Evolutionary conservation across 345 rosid species (phyloP).

Genomic region (Boechera stricta): DNA sequence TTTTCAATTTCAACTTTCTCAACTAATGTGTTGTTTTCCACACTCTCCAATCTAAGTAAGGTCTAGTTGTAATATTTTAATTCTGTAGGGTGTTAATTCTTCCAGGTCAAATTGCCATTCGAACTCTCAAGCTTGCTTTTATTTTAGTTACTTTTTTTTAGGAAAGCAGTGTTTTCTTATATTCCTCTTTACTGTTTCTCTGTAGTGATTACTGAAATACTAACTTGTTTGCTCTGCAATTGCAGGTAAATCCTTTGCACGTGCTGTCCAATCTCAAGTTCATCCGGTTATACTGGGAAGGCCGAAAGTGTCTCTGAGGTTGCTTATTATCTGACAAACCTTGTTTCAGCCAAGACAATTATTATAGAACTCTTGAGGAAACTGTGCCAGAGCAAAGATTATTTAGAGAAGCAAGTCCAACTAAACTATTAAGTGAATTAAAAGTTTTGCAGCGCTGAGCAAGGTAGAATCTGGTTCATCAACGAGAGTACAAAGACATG

Average conservation of each 20-base stretch:
- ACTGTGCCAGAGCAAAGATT: slow-evolving; percentile 45
- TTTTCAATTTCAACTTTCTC: slow-evolving; percentile 21
- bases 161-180: neutral
- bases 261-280: slow-evolving; percentile 69
- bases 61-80: neutral
- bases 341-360: slow-evolving; percentile 60
- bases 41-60: neutral
- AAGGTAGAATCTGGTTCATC: slow-evolving; percentile 39
- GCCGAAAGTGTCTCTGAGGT: slow-evolving; percentile 59
- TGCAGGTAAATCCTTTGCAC: slow-evolving; percentile 68
- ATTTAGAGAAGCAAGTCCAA: slow-evolving; percentile 42
- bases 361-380: slow-evolving; percentile 60
- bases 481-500: slow-evolving; percentile 23
- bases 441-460: slow-evolving; percentile 21
- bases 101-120: neutral
- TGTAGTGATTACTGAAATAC: neutral
- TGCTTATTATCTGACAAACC: slow-evolving; percentile 64
- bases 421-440: slow-evolving; percentile 19
- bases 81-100: neutral
- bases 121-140: slow-evolving; percentile 1
- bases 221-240: slow-evolving; percentile 27
- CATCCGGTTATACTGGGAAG: slow-evolving; percentile 61
- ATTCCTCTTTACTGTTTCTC: neutral
- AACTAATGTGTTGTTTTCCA: neutral
- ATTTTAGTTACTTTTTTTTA: neutral